Evolutionary conservation across 164 flowering plant genomes (phyloP).

Genomic region (Aristolochia contorta): DNA sequence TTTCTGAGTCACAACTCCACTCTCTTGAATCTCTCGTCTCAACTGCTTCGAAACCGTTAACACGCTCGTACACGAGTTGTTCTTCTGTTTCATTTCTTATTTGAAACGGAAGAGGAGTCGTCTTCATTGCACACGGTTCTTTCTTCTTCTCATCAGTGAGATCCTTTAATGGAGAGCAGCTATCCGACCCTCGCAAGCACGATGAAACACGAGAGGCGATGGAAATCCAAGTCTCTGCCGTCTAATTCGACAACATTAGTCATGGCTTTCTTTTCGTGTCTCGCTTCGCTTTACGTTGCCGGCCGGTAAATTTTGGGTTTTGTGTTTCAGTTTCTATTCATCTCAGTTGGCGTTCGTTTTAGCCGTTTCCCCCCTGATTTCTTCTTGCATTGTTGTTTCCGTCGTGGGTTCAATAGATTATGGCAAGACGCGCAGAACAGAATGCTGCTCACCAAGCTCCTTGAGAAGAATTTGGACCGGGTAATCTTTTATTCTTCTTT

Average conservation of each 20-base stretch:
- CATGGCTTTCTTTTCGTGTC: constrained; percentile 75
- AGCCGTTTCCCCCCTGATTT: not conserved
- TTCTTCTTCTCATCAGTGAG: not conserved
- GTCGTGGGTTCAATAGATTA: constrained; percentile 30
- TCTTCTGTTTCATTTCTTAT: not conserved
- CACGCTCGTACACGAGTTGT: not conserved
- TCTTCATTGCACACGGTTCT: not conserved
- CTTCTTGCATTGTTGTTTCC: not conserved
- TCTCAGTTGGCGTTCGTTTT: not conserved
- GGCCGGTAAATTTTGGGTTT: constrained; percentile 47
- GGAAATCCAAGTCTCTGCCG: constrained; percentile 35
- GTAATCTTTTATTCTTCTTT: constrained; percentile 17
- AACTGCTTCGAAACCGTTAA: constrained; percentile 1
- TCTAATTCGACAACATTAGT: constrained; percentile 41
- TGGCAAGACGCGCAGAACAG: constrained; percentile 98
- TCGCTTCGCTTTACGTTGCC: constrained; percentile 95
- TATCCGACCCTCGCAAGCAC: constrained; percentile 30
- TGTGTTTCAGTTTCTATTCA: not conserved
- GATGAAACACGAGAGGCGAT: constrained; percentile 46
- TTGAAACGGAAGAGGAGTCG: no score
- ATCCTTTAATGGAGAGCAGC: constrained; percentile 2
- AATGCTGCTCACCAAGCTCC: constrained; percentile 40
- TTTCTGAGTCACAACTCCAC: no score
- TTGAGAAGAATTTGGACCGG: constrained; percentile 47
- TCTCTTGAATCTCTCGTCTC: not conserved